phyloP scores from a whole-genome alignment of 164 flowering plant genomes.

The Vitis rupestris region DNA sequence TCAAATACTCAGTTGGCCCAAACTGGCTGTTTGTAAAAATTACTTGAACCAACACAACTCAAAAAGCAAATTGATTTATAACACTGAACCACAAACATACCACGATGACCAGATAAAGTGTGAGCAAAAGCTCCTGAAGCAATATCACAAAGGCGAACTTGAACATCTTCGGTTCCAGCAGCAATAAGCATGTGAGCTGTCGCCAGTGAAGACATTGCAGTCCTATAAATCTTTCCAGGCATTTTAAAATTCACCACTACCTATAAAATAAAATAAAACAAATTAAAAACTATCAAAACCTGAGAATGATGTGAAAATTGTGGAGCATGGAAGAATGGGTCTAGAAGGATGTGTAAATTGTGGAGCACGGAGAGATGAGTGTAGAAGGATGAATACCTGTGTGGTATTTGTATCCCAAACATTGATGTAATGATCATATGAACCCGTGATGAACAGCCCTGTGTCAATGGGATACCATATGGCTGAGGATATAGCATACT shows the following conservation, averaged over 20 bases:
- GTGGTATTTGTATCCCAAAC: conserved; percentile 94
- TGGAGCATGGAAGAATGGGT: background rate
- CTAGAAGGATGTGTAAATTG: background rate
- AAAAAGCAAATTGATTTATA: background rate
- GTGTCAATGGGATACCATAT: conserved; percentile 98
- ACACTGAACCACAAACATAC: conserved; percentile 36
- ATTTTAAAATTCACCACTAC: conserved; percentile 79
- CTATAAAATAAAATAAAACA: conserved; percentile 34
- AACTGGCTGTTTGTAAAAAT: background rate
- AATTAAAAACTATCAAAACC: background rate
- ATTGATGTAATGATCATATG: conserved; percentile 80
- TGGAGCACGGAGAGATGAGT: background rate
- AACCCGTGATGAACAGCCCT: conserved; percentile 84
- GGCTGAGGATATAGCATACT: conserved; percentile 78
- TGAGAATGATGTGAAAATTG: background rate
- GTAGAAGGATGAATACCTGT: conserved; percentile 35
- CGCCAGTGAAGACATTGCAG: conserved; percentile 89
- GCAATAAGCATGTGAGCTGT: conserved; percentile 94
- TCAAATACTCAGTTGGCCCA: background rate
- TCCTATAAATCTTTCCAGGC: conserved; percentile 94
- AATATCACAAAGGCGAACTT: conserved; percentile 96
- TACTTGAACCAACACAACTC: background rate
- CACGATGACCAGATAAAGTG: conserved; percentile 96
- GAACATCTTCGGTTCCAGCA: conserved; percentile 97
- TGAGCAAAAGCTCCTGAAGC: conserved; percentile 96